Conservation (phyloP, 768 basidiomycete species). For the Xanthoconium stramineum region DNA sequence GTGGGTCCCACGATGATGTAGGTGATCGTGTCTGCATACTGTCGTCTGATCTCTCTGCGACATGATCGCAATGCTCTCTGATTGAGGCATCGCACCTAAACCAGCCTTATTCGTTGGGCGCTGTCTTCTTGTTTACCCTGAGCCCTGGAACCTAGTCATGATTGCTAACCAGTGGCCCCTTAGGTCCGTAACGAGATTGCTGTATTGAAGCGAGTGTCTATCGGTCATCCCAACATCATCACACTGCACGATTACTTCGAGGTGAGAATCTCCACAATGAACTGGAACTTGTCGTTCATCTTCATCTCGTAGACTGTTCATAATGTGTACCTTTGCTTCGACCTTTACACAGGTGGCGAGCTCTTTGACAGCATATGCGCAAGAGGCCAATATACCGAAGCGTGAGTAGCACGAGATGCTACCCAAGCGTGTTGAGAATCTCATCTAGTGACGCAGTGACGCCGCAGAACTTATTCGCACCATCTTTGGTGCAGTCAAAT, state of each 20-base stretch:
- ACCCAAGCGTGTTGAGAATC: constrained; percentile 12
- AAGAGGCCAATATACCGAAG: constrained; percentile 95
- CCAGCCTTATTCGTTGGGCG: not conserved
- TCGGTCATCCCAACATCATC: constrained; percentile 86
- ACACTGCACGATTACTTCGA: constrained; percentile 97
- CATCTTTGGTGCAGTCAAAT: constrained; percentile 82
- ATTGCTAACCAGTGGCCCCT: constrained; percentile 8
- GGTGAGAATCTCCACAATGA: constrained; percentile 37
- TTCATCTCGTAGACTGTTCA: constrained; percentile 63
- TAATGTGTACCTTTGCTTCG: constrained; percentile 92
- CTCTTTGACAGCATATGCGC: constrained; percentile 99
- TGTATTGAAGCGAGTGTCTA: constrained; percentile 91
- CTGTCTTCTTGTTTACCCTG: constrained; percentile 6
- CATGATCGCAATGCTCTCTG: constrained; percentile 1
- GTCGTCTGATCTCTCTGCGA: not conserved
- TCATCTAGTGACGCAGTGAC: constrained; percentile 53
- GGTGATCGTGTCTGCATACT: not conserved
- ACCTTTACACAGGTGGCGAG: constrained; percentile 96
- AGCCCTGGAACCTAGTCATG: constrained; percentile 9
- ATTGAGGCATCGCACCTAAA: constrained; percentile 12
- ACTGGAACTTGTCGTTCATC: not conserved
- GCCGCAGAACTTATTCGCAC: constrained; percentile 86
- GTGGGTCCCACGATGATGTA: not conserved
- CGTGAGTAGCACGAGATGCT: constrained; percentile 43
- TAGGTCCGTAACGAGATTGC: constrained; percentile 97